Base-by-base conservation (phyloP, 1,284 basidiomycete species). In the Pseudozyma pruni region DNA sequence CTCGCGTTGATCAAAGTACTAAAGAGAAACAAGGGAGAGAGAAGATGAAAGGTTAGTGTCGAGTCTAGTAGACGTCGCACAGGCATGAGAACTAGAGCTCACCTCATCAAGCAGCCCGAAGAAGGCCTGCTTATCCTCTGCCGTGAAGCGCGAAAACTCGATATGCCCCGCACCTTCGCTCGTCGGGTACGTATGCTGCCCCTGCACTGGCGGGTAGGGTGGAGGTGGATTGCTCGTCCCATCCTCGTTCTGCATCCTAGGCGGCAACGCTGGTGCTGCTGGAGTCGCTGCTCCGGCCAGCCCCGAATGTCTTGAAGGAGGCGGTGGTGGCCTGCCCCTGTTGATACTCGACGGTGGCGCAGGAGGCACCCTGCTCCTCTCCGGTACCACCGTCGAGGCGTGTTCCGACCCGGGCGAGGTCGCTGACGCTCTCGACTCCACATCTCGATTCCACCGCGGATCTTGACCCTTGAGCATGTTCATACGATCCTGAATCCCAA, bases 91-190 rank as follows among this genome's bases (percentile, higher is more conserved):
- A 19, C 10, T 25, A 17, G 20, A 13, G 62, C 70, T 53, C 34
- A 75, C 63, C 33, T 78, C 71, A 48, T 79, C 76, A 14, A 81
- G 64, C 14, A 78, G 50, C 16, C 48, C 50, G 33, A 78, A 78
- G 54, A 78, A 80, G 23, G 72, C 74, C 10, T 60, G 44, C 41
- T 79, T 78, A 50, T 79, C 75, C 17, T 58, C 43, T n/a, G 57
- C 59, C 10, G 68, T 69, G 51, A 79, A 76, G 20, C 55, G 61
- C 8, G 75, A 75, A 49, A 79, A 77, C 34, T 75, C 57, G 43
- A 78, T 67, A 27, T 74, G 56, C 2, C 50, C 53, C 25, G 52
- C 11, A 8, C 46, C 51, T 10, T 54, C 25, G 23, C 40, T 51
- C 2, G 70, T 58, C 2, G 63, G 58, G 14, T 50, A 60, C 5